phyloP scores from a whole-genome alignment of 495 filamentous ascomycete species.

The Letharia lupina region DNA sequence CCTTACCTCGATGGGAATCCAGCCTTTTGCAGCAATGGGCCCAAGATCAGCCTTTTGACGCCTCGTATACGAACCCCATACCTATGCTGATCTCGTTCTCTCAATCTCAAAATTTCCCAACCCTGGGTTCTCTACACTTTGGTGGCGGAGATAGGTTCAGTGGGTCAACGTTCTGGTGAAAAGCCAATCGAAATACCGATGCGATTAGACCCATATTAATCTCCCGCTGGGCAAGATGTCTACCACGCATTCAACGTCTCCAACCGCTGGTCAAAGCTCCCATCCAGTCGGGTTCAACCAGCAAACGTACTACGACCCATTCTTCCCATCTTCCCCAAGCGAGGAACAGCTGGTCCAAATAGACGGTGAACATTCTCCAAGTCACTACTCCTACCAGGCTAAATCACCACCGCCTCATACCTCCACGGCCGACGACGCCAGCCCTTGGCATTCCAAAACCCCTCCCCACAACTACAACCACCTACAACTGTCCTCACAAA shows the following conservation, averaged over 20 bases:
- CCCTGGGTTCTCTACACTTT: slow-evolving; percentile 9
- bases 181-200: slow-evolving; percentile 6
- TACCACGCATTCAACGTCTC: slow-evolving; percentile 13
- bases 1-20: background rate
- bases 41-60: slow-evolving; percentile 6
- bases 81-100: background rate
- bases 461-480: slow-evolving; percentile 6
- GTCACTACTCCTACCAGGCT: slow-evolving; percentile 14
- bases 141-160: slow-evolving; percentile 5
- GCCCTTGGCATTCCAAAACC: slow-evolving; percentile 4
- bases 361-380: slow-evolving; percentile 17
- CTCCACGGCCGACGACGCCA: slow-evolving; percentile 2
- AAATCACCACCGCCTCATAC: slow-evolving; percentile 18
- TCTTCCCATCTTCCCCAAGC: slow-evolving; percentile 22
- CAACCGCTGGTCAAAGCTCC: slow-evolving; percentile 12
- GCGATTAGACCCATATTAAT: slow-evolving; percentile 9
- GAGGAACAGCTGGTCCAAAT: slow-evolving; percentile 25
- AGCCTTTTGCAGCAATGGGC: slow-evolving; percentile 7
- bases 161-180: background rate
- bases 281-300: slow-evolving; percentile 26
- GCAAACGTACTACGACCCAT: slow-evolving; percentile 25
- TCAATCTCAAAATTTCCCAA: background rate
- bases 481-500: slow-evolving; percentile 5
- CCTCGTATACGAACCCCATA: background rate
- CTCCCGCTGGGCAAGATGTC: slow-evolving; percentile 12